Base-by-base conservation (phyloP, 306 rosid species). In the Mimosa bimucronata region DNA sequence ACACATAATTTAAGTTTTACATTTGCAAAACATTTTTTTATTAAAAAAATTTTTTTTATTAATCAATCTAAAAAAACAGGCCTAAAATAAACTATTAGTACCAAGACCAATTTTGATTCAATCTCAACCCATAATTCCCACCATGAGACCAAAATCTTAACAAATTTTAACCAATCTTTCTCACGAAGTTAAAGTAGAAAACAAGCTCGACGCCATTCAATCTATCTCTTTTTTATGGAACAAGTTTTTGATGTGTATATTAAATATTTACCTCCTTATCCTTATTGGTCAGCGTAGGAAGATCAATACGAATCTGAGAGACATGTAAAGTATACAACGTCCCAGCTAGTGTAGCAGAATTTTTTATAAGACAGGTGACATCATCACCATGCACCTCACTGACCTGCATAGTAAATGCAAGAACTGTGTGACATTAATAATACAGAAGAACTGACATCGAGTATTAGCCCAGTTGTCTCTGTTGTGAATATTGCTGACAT, bases 341-440 rank as follows among this genome's bases (percentile, higher is more conserved):
- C 61, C 99, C 99, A 29, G 97, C 78, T 83, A 96, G 87, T 21
- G 97, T 96, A 73, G 99, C 99, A 38, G 93, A 85, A 74, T 91
- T 96, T 83, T 93, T 96, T 69, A 91, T 48, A 0, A 85, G 82
- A 86, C 99, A 93, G 77, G 90, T 85, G 41, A 96, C 97, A 78
- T 96, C 98, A 19, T 85, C 92, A 18, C 93, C 97, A 75, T 90
- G 69, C 87, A 92, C 86, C 86, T 89, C 89, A 53, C 81, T 73
- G 81, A 96, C 99, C 99, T 96, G 87, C 88, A 68, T 67, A 21
- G 48, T 48, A 71, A 71, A 68, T 14, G 31, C 44, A 69, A 71
- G n/a, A 69, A 64, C 42, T 60, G 29, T 66, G 34, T 53, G 66
- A 46, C 45, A 37, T 21, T 28, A 66, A 62, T 26, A 15, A 61